Base-by-base conservation (phyloP, 345 rosid genomes). In the Brassica nigra region DNA sequence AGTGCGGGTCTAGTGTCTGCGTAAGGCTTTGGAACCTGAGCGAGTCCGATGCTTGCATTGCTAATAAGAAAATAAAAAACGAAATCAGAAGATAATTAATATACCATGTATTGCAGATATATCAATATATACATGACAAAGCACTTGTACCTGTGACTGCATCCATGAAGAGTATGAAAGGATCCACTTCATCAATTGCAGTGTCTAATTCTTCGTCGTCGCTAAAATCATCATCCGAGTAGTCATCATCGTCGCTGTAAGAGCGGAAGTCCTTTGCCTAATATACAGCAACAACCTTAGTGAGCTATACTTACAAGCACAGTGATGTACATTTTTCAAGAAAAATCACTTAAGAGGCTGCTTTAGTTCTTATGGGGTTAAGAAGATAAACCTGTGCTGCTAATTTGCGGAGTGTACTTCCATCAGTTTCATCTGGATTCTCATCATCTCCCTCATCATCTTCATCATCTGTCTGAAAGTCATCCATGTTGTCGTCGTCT, bases 141-240 rank as follows among this genome's bases (percentile, higher is more conserved):
- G 18, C 27, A 29, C 44, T 23, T 79, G 59, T 73, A 93, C 99
- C 98, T 87, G 93, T 88, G 74, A 96, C 78, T 28, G 91, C 84
- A 74, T 96, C 99, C 76, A 96, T 92, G 80, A 96, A 96, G 88
- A 92, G 82, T 68, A 96, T 82, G 78, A 96, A 96, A 37, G 99
- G 99, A 84, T 96, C 99, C 67, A 96, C 92, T 73, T 96, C 97
- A 79, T 96, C 98, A 49, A 96, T 90, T 61, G 99, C 97, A 14
- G 98, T 93, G 73, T 90, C 97, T 79, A 92, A 79, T 82, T 96
- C 99, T 69, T 96, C 98, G 63, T 96, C 97, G 15, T 93, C 97
- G 36, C 95, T 96, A 66, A 79, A 96, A 78, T 91, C 97, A 66
- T 93, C 97, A 61, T 93, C 99, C 0, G 94, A 87, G 77, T 88